Percentiles rank a stretch among this genome's conserved stretches.
Conservation (phyloP, 768 basidiomycete species). For the Russula olivacea region DNA sequence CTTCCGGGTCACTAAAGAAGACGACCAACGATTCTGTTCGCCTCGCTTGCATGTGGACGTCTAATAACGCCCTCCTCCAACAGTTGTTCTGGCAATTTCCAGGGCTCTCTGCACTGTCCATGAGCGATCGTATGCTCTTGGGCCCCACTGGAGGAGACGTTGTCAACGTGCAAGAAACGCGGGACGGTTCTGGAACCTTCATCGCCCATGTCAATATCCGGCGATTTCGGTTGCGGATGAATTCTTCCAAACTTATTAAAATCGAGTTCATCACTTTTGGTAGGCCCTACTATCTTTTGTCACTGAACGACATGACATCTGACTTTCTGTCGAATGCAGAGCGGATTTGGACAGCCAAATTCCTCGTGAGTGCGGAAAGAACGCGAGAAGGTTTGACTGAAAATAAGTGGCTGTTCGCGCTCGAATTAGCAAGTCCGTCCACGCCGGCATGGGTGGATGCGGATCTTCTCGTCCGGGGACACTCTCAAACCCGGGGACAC, state of each 20-base stretch:
- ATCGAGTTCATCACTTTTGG: conserved; percentile 64
- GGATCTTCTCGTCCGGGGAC: conserved; percentile 39
- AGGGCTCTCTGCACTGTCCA: conserved; percentile 47
- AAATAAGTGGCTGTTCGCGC: conserved; percentile 38
- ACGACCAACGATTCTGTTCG: conserved; percentile 42
- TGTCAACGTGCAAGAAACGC: conserved; percentile 46
- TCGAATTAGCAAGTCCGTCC: conserved; percentile 50
- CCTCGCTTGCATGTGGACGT: conserved; percentile 57
- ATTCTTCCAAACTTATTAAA: conserved; percentile 47
- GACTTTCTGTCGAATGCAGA: conserved; percentile 31
- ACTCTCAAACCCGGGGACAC: conserved; percentile 25
- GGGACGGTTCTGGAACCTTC: conserved; percentile 40
- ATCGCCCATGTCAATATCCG: conserved; percentile 46
- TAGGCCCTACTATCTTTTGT: conserved; percentile 22
- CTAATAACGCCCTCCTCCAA: conserved; percentile 57
- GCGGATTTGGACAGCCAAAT: conserved; percentile 52
- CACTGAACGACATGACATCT: not conserved
- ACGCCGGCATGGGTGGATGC: conserved; percentile 55
- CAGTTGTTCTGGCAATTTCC: conserved; percentile 43
- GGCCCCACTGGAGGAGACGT: conserved; percentile 42
- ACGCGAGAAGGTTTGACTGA: conserved; percentile 11
- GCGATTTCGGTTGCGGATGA: conserved; percentile 65
- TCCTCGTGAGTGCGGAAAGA: conserved; percentile 29
- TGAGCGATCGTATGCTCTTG: conserved; percentile 44
- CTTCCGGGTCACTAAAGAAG: conserved; percentile 36